Base-by-base conservation (phyloP, 352 stramenopile species). In the Aphanomyces stellatus region DNA sequence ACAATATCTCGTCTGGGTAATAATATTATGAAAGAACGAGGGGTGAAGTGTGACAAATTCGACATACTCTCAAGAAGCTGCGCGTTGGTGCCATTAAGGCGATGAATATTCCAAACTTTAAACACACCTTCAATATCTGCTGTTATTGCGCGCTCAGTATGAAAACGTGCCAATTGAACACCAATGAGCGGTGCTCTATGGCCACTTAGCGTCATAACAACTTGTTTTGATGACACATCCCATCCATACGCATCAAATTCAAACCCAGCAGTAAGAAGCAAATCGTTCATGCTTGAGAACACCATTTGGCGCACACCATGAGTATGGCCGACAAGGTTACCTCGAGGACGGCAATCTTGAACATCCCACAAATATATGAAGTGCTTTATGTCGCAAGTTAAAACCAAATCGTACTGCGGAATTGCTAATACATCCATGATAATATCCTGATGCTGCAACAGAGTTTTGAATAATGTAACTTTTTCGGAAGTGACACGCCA, bases 101-200 rank as follows among this genome's bases (percentile, higher is more conserved):
- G 72, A 0, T 75, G 79, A 46, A 96, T 88, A 42, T 93, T 82
- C 88, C 88, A 96, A n/a, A 93, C 72, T 43, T 92, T 93, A 65
- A 94, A 84, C 1, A 92, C 74, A 0, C 87, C 88, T 22, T 75
- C 76, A 11, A 70, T 69, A 59, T 95, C 88, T 2, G 71, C 82
- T 0, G 85, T 95, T n/a, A 95, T 76, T 2, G 87, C 88, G n/a
- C 82, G 76, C 62, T 92, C 85, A 7, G 76, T 90, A 48, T 91
- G 80, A 56, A 92, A 88, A 1, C 79, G 67, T 0, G 80, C 75
- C 5, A 96, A 70, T 42, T 89, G 80, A 1, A 96, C 57, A 1
- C 81, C 82, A 55, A 94, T 63, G 27, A 95, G 84, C n/a, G 87
- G 83, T 0, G 79, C 75, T 11, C 79, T 78, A 67, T 96, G 87